These are phyloP conservation scores for Suillus ampliporus DNA, from an alignment of 768 basidiomycete species.

Conservation along the genomic window DNA sequence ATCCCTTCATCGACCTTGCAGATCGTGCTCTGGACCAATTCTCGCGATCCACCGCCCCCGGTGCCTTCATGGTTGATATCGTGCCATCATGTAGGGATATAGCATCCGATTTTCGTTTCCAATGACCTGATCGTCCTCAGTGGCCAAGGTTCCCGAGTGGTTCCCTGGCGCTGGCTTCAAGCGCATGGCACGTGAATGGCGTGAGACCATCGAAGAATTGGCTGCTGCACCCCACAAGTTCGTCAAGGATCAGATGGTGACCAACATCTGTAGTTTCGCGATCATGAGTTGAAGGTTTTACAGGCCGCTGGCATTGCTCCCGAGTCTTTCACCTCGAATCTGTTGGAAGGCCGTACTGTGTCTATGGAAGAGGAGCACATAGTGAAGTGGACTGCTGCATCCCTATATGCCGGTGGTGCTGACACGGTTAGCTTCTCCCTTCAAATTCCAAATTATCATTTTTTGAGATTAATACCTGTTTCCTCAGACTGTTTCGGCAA, in stretches of 20 bases:
- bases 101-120: background rate
- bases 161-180: conserved; percentile 64
- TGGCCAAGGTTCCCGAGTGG: conserved; percentile 60
- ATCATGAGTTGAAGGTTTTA: background rate
- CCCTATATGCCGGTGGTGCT: conserved; percentile 32
- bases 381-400: conserved; percentile 65
- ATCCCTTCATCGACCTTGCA: conserved; percentile 57
- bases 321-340: conserved; percentile 60
- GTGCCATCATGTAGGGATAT: conserved; percentile 45
- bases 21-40: conserved; percentile 59
- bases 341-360: conserved; percentile 59
- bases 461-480: background rate
- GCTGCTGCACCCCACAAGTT: conserved; percentile 61
- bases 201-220: conserved; percentile 58
- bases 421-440: conserved; percentile 5
- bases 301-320: conserved; percentile 58
- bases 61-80: conserved; percentile 56
- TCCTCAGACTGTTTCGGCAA: conserved; percentile 14
- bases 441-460: background rate
- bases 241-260: conserved; percentile 67
- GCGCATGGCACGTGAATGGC: conserved; percentile 57
- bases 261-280: background rate
- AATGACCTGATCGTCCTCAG: conserved; percentile 11
- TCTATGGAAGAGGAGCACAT: conserved; percentile 59
- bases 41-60: conserved; percentile 52